Base-by-base conservation (phyloP, 129 eudicot species). In the Pseudognaphalium luteoalbum region DNA sequence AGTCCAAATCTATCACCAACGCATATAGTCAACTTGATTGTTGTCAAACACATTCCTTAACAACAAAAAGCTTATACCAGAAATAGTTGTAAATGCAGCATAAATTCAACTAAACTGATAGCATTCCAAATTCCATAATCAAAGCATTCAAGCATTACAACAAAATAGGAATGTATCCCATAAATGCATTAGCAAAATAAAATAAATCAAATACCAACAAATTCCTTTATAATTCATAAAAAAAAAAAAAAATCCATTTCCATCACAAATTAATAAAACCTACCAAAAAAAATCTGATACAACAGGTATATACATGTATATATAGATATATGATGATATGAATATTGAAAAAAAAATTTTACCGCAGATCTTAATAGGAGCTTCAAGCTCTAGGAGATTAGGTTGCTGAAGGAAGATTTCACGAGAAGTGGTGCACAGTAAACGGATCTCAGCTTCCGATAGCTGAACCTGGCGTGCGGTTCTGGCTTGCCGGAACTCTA, bases 341-440 rank as follows among this genome's bases (percentile, higher is more conserved):
- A 56, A 56, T n/a, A 56, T 56, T 16, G 6, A 50, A 68, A 21
- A 16, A 9, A 50, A 68, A 21, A 16, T 19, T 56, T 35, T 11
- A 89, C 96, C 96, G 78, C 96, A 89, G 89, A 89, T 89, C 96
- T 89, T 89, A 68, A 89, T 89, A 19, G 96, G 96, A 41, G 96
- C 96, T 81, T 87, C 92, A n/a, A 89, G 92, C 81, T 89, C 96
- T 29, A 89, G 78, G 4, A 89, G 86, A 87, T 87, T 87, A 63
- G 96, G 96, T 70, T 89, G 96, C 20, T 81, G 84, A 12, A 89
- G 91, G 41, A 89, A 89, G 69, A 89, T 81, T 42, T 87, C 92
- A 21, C 89, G 72, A 7, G 96, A 78, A 19, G 82, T 70, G 1
- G 79, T 34, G 39, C 92, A 89, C 22, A 89, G 87, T 20, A 74